Base-by-base conservation (phyloP, 768 basidiomycete species). In the Saitozyma podzolica region DNA sequence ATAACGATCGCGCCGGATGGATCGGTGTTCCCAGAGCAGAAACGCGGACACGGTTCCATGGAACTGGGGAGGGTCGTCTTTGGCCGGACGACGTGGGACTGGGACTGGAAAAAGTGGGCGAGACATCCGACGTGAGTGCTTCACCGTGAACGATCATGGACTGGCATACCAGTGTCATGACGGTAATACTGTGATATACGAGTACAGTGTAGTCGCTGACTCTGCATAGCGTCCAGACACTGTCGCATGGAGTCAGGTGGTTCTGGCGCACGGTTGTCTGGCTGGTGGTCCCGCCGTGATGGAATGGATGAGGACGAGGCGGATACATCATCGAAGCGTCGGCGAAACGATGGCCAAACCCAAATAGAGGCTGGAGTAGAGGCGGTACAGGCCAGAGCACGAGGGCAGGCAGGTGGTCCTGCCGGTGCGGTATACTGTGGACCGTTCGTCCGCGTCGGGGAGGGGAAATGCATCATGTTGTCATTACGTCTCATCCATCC, bases 41-140 rank as follows among this genome's bases (percentile, higher is more conserved):
- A 50, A 17, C 16, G 40, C 13, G n/a, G 47, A 47, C 29, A 39
- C 8, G 17, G 20, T 45, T 20, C 62, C 41, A 20, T 17, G 53
- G 20, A 29, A 5, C 55, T 66, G 4, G 67, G 62, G 14, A 54
- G 70, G 37, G 62, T 73, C 11, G 71, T 73, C 3, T 53, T 59
- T 17, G 62, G 64, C 2, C 45, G 29, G 11, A 49, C 48, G n/a
- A 29, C 29, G 29, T 29, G 29, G 29, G 56, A 54, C 16, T 72
- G 70, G 45, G 54, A 48, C 13, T 69, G 68, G 68, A 50, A 62
- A 9, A 47, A 37, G 9, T 67, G 57, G 59, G 29, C 57, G 9
- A 43, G 14, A 13, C 71, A 73, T 68, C 71, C 71, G 5, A 69
- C 71, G 68, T 72, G 51, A 65, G 70, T 67, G 17, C 29, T 29